Percentiles rank a stretch among this genome's conserved stretches.
Evolutionary conservation across 345 rosid species (phyloP).

Genomic region (Populus deltoides): DNA sequence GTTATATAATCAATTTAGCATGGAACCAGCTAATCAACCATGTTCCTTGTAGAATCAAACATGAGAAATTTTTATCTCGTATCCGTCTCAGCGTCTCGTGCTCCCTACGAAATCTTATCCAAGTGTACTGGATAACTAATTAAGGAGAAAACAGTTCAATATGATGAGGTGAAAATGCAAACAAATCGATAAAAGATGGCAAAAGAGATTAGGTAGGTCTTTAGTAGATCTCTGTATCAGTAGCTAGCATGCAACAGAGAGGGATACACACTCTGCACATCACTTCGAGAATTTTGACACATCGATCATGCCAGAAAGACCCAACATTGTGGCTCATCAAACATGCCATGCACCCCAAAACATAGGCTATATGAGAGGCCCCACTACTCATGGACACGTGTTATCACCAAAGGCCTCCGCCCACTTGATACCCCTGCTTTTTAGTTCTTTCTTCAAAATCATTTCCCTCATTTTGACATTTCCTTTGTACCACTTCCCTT

Average conservation of each 20-base stretch:
- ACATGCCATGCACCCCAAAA: conserved; percentile 41
- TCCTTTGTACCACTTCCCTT: conserved; percentile 14
- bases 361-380: conserved; percentile 24
- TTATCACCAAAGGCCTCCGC: conserved; percentile 17
- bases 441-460: conserved; percentile 6
- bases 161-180: neutral
- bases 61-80: too few relatives aligned
- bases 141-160: neutral
- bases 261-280: conserved; percentile 13
- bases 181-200: neutral
- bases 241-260: neutral
- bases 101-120: too few relatives aligned
- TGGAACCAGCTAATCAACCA: too few relatives aligned
- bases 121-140: too few relatives aligned
- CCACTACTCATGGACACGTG: conserved; percentile 43
- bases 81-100: too few relatives aligned
- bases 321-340: conserved; percentile 40
- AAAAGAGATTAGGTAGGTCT: neutral
- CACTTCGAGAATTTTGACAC: conserved; percentile 39
- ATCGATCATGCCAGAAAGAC: conserved; percentile 50
- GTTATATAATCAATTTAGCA: too few relatives aligned
- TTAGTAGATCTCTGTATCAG: neutral
- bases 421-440: conserved; percentile 12
- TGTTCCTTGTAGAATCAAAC: too few relatives aligned
- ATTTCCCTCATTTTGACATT: conserved; percentile 12